Conservation (phyloP, 2,329 filamentous ascomycete species). For the Macrophomina phaseolina region DNA sequence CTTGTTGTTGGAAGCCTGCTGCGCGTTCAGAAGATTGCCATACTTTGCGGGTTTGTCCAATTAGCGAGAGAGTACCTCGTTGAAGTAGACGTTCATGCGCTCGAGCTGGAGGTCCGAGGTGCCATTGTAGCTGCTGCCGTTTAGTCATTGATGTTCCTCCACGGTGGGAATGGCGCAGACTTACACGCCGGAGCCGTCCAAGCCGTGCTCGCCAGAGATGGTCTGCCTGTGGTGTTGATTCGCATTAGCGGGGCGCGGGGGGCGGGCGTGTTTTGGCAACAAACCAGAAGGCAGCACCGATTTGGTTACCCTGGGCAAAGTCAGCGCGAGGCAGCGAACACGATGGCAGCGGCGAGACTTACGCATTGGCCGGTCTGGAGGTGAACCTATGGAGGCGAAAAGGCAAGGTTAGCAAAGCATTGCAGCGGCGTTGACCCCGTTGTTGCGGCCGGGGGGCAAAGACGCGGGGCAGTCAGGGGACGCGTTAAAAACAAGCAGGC, state of each 20-base stretch:
- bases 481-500: slow-evolving; percentile 52
- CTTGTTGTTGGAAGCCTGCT: slow-evolving; percentile 93
- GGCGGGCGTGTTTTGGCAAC: slow-evolving; percentile 41
- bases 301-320: slow-evolving; percentile 90
- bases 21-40: slow-evolving; percentile 36
- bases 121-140: slow-evolving; percentile 79
- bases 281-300: slow-evolving; percentile 99
- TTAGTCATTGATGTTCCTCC: slow-evolving; percentile 34
- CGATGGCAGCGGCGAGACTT: slow-evolving; percentile 51
- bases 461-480: slow-evolving; percentile 49
- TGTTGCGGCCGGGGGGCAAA: slow-evolving; percentile 37
- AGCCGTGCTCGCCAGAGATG: slow-evolving; percentile 78
- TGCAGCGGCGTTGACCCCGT: slow-evolving; percentile 46
- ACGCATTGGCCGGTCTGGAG: slow-evolving; percentile 99
- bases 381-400: slow-evolving; percentile 77
- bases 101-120: slow-evolving; percentile 98
- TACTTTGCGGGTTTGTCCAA: slow-evolving; percentile 25
- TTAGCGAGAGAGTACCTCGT: slow-evolving; percentile 66
- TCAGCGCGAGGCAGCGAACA: slow-evolving; percentile 35
- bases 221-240: slow-evolving; percentile 50
- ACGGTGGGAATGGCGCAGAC: slow-evolving; percentile 47
- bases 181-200: slow-evolving; percentile 96
- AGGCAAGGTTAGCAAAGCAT: slow-evolving; percentile 60
- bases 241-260: slow-evolving; percentile 31
- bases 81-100: slow-evolving; percentile 99